A percentile compares a stretch with the other conserved stretches of the same genome.
phyloP scores from a whole-genome alignment of 139 green algal genomes.

The Coccomyxa sp. region DNA sequence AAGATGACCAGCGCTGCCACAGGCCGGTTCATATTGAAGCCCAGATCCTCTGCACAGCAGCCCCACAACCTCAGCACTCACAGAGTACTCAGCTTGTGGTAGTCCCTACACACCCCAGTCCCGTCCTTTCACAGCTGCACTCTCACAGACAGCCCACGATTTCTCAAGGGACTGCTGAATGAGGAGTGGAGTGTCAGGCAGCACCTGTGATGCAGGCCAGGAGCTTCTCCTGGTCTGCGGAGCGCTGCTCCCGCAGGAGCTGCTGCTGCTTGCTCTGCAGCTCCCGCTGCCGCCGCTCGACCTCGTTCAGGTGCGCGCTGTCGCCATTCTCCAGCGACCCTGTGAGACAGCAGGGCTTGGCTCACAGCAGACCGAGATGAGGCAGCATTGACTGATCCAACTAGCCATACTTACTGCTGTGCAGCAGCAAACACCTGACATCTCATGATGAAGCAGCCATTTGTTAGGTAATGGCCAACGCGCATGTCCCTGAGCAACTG shows the following conservation, averaged over 20 bases:
- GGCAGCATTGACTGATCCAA: too few species aligned
- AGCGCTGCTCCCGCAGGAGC: slow-evolving; percentile 78
- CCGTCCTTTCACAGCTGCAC: too few species aligned
- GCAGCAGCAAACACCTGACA: too few species aligned
- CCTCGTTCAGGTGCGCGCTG: slow-evolving; percentile 31
- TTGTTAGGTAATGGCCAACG: too few species aligned
- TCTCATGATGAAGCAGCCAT: too few species aligned
- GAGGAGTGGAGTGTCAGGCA: background rate
- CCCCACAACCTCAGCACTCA: too few species aligned
- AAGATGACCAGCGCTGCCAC: slow-evolving; percentile 90
- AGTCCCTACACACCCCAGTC: too few species aligned
- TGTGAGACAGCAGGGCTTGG: background rate
- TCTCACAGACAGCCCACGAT: too few species aligned
- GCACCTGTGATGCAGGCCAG: slow-evolving; percentile 51
- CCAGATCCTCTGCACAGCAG: slow-evolving; percentile 43
- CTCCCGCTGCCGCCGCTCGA: slow-evolving; percentile 74
- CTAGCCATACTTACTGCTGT: too few species aligned
- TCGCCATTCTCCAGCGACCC: background rate
- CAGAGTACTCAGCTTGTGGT: too few species aligned
- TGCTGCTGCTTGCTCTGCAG: slow-evolving; percentile 82
- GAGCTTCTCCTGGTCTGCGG: slow-evolving; percentile 82
- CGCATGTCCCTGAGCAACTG: too few species aligned
- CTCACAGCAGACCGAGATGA: background rate
- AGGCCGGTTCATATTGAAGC: slow-evolving; percentile 80
- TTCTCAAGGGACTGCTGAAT: too few species aligned